A percentile compares a stretch with the other conserved stretches of the same genome.
These are phyloP conservation scores for Penicillium sp. DNA, from an alignment of 2,329 filamentous ascomycete species.

Conservation along the genomic window DNA sequence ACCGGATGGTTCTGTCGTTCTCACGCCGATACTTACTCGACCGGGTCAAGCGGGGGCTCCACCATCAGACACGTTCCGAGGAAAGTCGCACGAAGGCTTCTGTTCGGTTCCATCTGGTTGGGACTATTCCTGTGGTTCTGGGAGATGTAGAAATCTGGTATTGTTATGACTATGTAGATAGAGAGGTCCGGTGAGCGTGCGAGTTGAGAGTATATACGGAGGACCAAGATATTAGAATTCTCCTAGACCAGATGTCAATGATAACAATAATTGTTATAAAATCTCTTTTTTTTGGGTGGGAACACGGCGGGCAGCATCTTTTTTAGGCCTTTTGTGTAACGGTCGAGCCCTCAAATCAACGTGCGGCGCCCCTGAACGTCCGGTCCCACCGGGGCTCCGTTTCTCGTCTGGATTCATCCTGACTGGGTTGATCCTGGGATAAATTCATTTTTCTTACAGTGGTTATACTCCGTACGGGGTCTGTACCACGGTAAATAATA, in stretches of 20 bases:
- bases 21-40: constrained; percentile 19
- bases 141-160: background rate
- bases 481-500: background rate
- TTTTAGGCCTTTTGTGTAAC: constrained; percentile 3
- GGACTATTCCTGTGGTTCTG: background rate
- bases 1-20: background rate
- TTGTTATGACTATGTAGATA: background rate
- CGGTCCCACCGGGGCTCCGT: constrained; percentile 8
- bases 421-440: background rate
- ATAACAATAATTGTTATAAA: too few species aligned
- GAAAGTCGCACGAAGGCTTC: constrained; percentile 4
- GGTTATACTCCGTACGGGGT: background rate
- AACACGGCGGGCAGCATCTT: too few species aligned
- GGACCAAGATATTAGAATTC: background rate
- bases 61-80: constrained; percentile 23
- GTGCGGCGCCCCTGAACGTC: constrained; percentile 14
- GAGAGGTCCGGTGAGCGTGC: too few species aligned
- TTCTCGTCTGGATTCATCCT: background rate
- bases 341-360: constrained; percentile 16
- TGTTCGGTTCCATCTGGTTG: constrained; percentile 4
- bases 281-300: too few species aligned
- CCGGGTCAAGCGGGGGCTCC: constrained; percentile 18
- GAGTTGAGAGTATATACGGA: background rate
- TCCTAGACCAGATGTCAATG: background rate
- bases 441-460: background rate